Evolutionary conservation across 148 eudicot genomes (phyloP).

Genomic region (Diospyros lotus): DNA sequence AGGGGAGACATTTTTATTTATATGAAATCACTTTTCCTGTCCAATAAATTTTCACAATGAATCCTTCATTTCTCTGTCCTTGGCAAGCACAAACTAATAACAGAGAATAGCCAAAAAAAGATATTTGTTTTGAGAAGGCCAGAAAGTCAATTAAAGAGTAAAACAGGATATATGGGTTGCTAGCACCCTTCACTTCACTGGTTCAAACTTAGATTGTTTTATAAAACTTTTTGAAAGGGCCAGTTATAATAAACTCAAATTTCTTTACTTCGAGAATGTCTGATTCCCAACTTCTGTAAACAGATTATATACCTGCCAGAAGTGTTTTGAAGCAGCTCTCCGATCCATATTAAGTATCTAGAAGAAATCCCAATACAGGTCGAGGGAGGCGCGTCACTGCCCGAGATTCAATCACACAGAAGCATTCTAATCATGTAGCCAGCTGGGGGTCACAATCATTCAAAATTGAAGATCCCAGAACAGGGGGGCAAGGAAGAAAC

Average conservation of each 20-base stretch:
- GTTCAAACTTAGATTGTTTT: background rate
- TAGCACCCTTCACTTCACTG: background rate
- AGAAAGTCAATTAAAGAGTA: background rate
- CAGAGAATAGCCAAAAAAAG: background rate
- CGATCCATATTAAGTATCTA: constrained; percentile 31
- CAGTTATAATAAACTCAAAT: constrained; percentile 7
- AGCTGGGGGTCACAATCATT: constrained; percentile 58
- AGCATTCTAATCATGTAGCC: constrained; percentile 51
- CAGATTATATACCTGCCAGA: constrained; percentile 50
- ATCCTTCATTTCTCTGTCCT: background rate
- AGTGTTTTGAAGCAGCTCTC: constrained; percentile 44
- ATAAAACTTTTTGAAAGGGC: background rate
- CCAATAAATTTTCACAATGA: background rate
- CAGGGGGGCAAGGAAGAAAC: constrained; percentile 58
- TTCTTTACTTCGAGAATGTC: background rate
- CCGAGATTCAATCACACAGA: constrained; percentile 42
- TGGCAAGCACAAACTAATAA: background rate
- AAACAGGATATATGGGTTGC: background rate
- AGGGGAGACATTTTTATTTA: background rate
- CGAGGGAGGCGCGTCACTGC: constrained; percentile 45
- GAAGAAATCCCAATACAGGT: constrained; percentile 33
- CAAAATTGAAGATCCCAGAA: constrained; percentile 64
- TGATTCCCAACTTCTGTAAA: constrained; percentile 17
- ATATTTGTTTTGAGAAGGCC: background rate
- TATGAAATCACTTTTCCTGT: background rate